Evolutionary conservation across 192 early-diverging fungal genomes (phyloP).

Genomic region (Chytriomyces sp.): DNA sequence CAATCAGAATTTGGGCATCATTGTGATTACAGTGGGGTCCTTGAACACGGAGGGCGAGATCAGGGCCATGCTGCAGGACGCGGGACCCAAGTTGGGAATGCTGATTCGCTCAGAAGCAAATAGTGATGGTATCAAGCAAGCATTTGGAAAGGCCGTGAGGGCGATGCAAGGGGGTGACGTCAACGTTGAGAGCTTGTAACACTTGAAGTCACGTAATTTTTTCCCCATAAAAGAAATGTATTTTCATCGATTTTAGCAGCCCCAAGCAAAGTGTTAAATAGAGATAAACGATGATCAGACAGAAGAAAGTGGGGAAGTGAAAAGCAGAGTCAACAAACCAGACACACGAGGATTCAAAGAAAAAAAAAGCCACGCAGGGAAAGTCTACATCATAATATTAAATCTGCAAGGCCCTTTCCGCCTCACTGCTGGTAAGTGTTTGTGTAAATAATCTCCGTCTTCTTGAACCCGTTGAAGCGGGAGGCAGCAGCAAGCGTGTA

Average conservation of each 20-base stretch:
- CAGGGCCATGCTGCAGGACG: neutral
- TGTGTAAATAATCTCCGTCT: slow-evolving; percentile 83
- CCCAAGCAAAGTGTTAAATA: no score
- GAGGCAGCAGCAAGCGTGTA: slow-evolving; percentile 89
- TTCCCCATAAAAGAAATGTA: no score
- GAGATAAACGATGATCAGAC: no score
- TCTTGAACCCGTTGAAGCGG: slow-evolving; percentile 71
- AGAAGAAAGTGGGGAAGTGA: no score
- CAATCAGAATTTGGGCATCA: slow-evolving; percentile 13
- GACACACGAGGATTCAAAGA: no score
- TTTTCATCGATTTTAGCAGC: no score
- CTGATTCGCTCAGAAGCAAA: slow-evolving; percentile 20
- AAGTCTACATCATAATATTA: no score
- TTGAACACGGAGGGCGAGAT: slow-evolving; percentile 7
- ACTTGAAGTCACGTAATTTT: no score
- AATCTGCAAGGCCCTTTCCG: no score
- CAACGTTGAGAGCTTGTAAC: slow-evolving; percentile 25
- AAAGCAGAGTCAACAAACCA: no score
- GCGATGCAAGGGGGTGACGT: slow-evolving; percentile 18
- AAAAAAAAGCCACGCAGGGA: no score
- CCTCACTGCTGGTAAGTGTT: slow-evolving; percentile 60
- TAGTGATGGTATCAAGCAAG: slow-evolving; percentile 21
- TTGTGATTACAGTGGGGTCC: slow-evolving; percentile 28
- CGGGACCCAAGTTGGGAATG: slow-evolving; percentile 4
- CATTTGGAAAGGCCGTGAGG: slow-evolving; percentile 23